phyloP scores from a whole-genome alignment of 2,329 filamentous ascomycete species.

The Teratosphaeria viscida region DNA sequence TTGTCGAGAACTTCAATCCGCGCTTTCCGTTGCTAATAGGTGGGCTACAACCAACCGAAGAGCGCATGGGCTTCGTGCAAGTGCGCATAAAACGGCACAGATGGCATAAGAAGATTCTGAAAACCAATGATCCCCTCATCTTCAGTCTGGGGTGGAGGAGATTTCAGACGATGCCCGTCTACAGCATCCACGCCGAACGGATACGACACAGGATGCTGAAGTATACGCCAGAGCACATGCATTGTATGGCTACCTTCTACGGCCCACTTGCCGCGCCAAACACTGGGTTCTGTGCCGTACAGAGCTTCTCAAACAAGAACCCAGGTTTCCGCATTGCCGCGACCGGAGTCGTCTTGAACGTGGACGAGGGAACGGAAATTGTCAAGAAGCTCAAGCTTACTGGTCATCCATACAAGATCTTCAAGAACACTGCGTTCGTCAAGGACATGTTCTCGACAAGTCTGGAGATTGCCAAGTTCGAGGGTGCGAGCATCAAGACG shows the following conservation, averaged over 20 bases:
- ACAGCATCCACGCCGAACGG: conserved; percentile 88
- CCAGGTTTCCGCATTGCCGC: conserved; percentile 91
- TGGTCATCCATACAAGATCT: conserved; percentile 90
- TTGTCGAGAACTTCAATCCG: conserved; percentile 70
- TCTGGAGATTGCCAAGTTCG: conserved; percentile 95
- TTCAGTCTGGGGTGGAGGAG: conserved; percentile 94
- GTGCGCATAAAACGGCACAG: conserved; percentile 93
- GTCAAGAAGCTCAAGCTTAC: conserved; percentile 99
- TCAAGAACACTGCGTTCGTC: conserved; percentile 98
- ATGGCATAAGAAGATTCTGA: conserved; percentile 99
- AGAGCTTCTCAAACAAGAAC: conserved; percentile 73
- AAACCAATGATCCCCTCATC: conserved; percentile 94
- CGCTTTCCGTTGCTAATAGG: conserved; percentile 78
- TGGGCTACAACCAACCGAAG: conserved; percentile 85
- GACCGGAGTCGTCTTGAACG: conserved; percentile 83
- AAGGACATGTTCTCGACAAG: conserved; percentile 95
- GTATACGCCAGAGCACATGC: conserved; percentile 98
- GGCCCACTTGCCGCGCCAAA: conserved; percentile 91
- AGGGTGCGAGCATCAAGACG: conserved; percentile 89
- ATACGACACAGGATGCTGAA: conserved; percentile 96
- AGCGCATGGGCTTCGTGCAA: conserved; percentile 91
- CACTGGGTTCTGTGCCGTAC: conserved; percentile 88
- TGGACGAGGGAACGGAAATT: conserved; percentile 92
- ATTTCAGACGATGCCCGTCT: conserved; percentile 86
- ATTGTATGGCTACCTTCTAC: conserved; percentile 94